Conservation (phyloP, 2,329 filamentous ascomycete species). For the Arthrobotrys sinensis region DNA sequence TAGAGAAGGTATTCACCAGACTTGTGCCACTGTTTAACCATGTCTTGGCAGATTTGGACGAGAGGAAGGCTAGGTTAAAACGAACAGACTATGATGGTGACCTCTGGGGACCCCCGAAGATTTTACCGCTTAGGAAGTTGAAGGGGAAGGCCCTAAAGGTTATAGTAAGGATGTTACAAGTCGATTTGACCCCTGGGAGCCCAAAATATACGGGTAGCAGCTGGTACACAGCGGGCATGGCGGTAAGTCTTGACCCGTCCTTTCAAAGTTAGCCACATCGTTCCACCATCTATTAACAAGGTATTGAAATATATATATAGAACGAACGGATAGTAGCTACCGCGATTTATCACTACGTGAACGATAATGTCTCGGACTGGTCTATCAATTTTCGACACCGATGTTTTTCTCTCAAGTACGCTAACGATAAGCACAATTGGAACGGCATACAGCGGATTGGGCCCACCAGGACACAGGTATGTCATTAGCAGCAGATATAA, state of each 20-base stretch:
- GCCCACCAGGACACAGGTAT: not conserved
- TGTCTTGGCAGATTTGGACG: slow-evolving; percentile 30
- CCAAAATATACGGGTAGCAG: too few species aligned
- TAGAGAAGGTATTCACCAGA: slow-evolving; percentile 31
- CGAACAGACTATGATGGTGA: too few species aligned
- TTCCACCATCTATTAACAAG: not conserved
- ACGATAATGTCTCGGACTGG: slow-evolving; percentile 4
- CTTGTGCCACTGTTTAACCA: slow-evolving; percentile 41
- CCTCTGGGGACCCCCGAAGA: not conserved
- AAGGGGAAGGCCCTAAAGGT: not conserved
- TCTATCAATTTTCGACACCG: not conserved
- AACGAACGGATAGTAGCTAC: slow-evolving; percentile 17
- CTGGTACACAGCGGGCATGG: slow-evolving; percentile 2
- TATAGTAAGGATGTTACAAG: not conserved
- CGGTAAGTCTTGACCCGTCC: not conserved
- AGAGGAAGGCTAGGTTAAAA: too few species aligned
- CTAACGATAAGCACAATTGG: not conserved
- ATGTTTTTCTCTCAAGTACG: not conserved
- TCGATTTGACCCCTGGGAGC: too few species aligned
- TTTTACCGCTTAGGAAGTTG: not conserved
- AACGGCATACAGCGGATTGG: not conserved
- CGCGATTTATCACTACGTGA: slow-evolving; percentile 6
- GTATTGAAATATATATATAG: not conserved
- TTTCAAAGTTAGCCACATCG: too few species aligned
- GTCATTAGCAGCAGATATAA: too few species aligned